Conservation (phyloP, 495 filamentous ascomycete species). For the Talaromyces ruber region DNA sequence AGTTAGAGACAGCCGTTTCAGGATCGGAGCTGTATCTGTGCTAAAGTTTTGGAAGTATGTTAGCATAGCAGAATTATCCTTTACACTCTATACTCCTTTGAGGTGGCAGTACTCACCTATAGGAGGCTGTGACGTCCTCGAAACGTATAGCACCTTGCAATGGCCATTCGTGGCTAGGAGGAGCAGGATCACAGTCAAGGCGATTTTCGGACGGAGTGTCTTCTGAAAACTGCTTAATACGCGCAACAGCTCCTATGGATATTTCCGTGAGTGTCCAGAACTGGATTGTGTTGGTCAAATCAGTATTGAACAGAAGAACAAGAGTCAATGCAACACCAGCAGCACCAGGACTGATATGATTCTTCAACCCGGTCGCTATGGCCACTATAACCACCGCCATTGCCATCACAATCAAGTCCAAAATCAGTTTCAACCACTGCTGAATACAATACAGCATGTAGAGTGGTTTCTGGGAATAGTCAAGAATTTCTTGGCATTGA, state of each 20-base stretch:
- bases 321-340: constrained; percentile 50
- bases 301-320: constrained; percentile 43
- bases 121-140: constrained; percentile 3
- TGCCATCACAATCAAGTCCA: constrained; percentile 49
- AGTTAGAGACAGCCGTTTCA: constrained; percentile 39
- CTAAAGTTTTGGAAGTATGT: neutral
- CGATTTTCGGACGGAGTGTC: constrained; percentile 39
- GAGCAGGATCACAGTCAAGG: constrained; percentile 23
- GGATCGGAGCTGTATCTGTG: constrained; percentile 18
- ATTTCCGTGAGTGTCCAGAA: constrained; percentile 51
- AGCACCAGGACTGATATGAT: constrained; percentile 33
- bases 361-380: constrained; percentile 33
- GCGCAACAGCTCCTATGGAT: constrained; percentile 44
- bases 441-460: constrained; percentile 56
- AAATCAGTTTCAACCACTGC: constrained; percentile 61
- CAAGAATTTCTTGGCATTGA: constrained; percentile 48
- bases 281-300: constrained; percentile 37
- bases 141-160: constrained; percentile 43
- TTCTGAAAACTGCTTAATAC: constrained; percentile 45
- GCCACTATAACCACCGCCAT: constrained; percentile 44
- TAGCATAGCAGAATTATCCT: neutral
- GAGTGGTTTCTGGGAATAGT: constrained; percentile 45
- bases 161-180: constrained; percentile 38
- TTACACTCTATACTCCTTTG: neutral
- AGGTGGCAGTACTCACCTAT: neutral